Evolutionary conservation across 805 yeast species (phyloP).

Genomic region (Yamadazyma akitaensis): DNA sequence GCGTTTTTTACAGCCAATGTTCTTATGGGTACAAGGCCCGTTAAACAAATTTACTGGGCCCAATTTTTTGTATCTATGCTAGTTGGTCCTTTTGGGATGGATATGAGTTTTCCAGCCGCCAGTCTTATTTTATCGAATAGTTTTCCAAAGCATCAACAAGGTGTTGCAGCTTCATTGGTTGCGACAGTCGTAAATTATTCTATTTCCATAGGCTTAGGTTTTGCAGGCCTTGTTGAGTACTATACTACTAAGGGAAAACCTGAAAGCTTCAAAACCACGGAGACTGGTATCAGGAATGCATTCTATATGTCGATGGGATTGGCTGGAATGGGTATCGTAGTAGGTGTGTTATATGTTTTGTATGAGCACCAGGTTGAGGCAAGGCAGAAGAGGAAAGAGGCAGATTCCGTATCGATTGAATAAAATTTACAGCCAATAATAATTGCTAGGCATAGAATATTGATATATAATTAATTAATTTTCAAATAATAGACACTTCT

Average conservation of each 20-base stretch:
- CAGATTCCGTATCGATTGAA: not conserved
- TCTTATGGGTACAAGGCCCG: conserved; percentile 54
- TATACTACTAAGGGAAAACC: conserved; percentile 21
- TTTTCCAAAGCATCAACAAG: conserved; percentile 64
- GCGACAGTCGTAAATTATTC: conserved; percentile 71
- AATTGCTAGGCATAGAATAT: no score
- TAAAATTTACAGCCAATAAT: not conserved
- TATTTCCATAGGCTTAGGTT: conserved; percentile 36
- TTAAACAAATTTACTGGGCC: conserved; percentile 57
- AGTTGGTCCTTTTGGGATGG: conserved; percentile 69
- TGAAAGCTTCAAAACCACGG: conserved; percentile 14
- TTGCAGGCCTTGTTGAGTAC: conserved; percentile 33
- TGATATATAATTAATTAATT: no score
- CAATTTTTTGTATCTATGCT: conserved; percentile 54
- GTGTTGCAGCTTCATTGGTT: conserved; percentile 73
- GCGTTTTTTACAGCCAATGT: conserved; percentile 52
- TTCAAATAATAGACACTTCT: conserved; percentile 8
- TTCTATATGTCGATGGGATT: conserved; percentile 33
- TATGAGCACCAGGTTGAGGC: conserved; percentile 5
- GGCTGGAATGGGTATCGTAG: conserved; percentile 26
- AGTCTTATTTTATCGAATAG: conserved; percentile 56
- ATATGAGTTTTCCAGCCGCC: conserved; percentile 73
- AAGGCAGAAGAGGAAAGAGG: not conserved
- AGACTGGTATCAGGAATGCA: conserved; percentile 24
- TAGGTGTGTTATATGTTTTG: conserved; percentile 4